Conservation (phyloP, 371 early-diverging fungal genomes). For the Conidiobolus coronatus region DNA sequence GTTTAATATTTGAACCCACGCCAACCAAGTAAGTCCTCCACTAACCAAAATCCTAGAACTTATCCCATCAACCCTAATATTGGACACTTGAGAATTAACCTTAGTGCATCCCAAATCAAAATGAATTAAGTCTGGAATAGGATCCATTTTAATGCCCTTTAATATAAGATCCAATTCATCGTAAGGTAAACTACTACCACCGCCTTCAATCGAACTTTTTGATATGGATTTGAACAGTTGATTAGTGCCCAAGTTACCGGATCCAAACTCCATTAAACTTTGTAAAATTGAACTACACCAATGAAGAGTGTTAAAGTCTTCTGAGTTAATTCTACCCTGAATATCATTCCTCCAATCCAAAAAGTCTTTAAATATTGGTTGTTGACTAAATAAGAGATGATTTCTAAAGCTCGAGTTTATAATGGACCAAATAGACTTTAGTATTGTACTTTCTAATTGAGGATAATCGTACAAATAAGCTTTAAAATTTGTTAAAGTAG, state of each 20-base stretch:
- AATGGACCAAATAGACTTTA: slow-evolving; percentile 4
- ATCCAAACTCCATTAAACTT: slow-evolving; percentile 33
- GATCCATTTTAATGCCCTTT: slow-evolving; percentile 27
- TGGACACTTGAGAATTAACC: slow-evolving; percentile 18
- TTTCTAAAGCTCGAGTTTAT: neutral
- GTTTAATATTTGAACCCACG: slow-evolving; percentile 40
- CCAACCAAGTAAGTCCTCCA: slow-evolving; percentile 25
- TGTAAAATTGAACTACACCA: slow-evolving; percentile 23
- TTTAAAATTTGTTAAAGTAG: slow-evolving; percentile 7
- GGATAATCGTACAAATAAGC: slow-evolving; percentile 11
- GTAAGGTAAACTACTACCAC: neutral
- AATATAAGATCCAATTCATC: slow-evolving; percentile 24
- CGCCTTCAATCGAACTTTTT: slow-evolving; percentile 1
- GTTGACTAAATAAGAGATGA: neutral
- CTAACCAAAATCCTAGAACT: slow-evolving; percentile 20
- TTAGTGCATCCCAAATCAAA: slow-evolving; percentile 20
- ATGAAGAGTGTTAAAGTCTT: slow-evolving; percentile 11
- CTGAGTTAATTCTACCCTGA: slow-evolving; percentile 6
- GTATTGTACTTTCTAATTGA: slow-evolving; percentile 21
- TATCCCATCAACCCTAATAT: slow-evolving; percentile 10
- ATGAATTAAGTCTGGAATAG: slow-evolving; percentile 44
- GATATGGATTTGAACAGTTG: slow-evolving; percentile 26
- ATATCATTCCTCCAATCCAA: slow-evolving; percentile 2
- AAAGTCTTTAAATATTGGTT: neutral
- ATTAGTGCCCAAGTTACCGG: slow-evolving; percentile 25